Evolutionary conservation across 1,284 basidiomycete genomes (phyloP), one percentile per base, ranked within the genome.

Genomic region (Pseudozyma hubeiensis): DNA sequence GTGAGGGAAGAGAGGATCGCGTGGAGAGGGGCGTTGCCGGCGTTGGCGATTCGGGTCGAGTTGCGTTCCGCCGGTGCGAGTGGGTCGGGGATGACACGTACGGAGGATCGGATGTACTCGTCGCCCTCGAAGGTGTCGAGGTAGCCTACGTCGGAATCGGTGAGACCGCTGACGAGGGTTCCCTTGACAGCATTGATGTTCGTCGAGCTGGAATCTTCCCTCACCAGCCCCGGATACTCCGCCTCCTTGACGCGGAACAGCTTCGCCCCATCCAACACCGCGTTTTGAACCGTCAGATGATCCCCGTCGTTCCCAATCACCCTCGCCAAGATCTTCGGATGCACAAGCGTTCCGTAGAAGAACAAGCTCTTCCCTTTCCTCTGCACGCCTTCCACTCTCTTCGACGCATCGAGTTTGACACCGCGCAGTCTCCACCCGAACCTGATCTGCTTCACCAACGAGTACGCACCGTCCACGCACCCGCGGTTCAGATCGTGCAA

Each of bases 321-420:
- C 0, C 72, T 40, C 2, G 68, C 40, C 4, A 79, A 53, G 47
- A 79, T 75, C 24, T 56, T 55, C 4, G 77, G 77, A 57, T 79
- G 77, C 10, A 79, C 75, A 1, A 79, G 49, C 4, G 75, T 79
- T 13, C 77, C 77, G 54, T 77, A 79, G 53, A 79, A 79, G 61
- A 79, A 77, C 59, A 79, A 4, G 11, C 48, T 52, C 33, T 19
- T 37, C 1, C 53, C 64, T 30, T 35, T 9, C 4, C 13, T 29
- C 31, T 45, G 30, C 40, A 24, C 50, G 31, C 50, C 47, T 17
- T 14, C 16, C 9, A 7, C 41, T 46, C 13, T 39, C 30, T 9
- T 24, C 30, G 35, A 35, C 19, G n/a, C 51, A 39, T 45, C 10
- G 30, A n/a, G 16, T 5, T 8, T 7, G n/a, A 61, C 52, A n/a